Conservation (phyloP, 1,284 basidiomycete genomes). For the Cutaneotrichosporon arboriforme region DNA sequence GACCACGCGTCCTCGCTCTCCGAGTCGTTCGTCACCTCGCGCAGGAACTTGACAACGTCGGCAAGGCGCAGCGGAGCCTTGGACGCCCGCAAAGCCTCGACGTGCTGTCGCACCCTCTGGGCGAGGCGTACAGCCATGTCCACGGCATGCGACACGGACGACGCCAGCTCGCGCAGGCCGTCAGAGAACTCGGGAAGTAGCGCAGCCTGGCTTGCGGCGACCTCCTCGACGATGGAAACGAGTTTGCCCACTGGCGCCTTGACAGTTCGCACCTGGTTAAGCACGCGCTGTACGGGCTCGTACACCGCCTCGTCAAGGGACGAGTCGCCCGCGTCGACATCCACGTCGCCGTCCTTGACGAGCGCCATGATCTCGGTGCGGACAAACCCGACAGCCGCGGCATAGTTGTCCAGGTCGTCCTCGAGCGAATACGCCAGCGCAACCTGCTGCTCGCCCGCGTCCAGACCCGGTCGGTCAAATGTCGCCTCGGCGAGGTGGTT, state of each 20-base stretch:
- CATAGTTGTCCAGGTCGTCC: slow-evolving; percentile 83
- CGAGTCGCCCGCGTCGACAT: slow-evolving; percentile 64
- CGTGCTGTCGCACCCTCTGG: slow-evolving; percentile 74
- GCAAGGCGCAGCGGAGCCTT: slow-evolving; percentile 71
- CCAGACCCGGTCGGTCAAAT: slow-evolving; percentile 72
- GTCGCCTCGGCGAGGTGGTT: slow-evolving; percentile 82
- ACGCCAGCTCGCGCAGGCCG: slow-evolving; percentile 65
- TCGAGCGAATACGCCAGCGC: slow-evolving; percentile 74
- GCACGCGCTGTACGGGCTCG: slow-evolving; percentile 68
- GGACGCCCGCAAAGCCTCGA: slow-evolving; percentile 64
- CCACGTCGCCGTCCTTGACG: slow-evolving; percentile 67
- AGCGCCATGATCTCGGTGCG: slow-evolving; percentile 73
- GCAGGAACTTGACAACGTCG: slow-evolving; percentile 64
- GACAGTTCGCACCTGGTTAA: slow-evolving; percentile 72
- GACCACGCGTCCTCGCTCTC: slow-evolving; percentile 61
- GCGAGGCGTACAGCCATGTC: slow-evolving; percentile 90
- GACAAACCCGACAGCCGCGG: slow-evolving; percentile 77
- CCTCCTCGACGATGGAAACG: slow-evolving; percentile 71
- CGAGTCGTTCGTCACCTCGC: slow-evolving; percentile 57
- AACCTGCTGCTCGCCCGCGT: slow-evolving; percentile 81
- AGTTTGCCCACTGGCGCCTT: slow-evolving; percentile 83
- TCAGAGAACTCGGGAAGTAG: slow-evolving; percentile 65
- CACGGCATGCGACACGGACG: slow-evolving; percentile 69
- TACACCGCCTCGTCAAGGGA: slow-evolving; percentile 69
- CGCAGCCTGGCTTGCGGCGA: slow-evolving; percentile 64